Evolutionary conservation across 768 basidiomycete species (phyloP).

Genomic region (Phylloporus sp.): DNA sequence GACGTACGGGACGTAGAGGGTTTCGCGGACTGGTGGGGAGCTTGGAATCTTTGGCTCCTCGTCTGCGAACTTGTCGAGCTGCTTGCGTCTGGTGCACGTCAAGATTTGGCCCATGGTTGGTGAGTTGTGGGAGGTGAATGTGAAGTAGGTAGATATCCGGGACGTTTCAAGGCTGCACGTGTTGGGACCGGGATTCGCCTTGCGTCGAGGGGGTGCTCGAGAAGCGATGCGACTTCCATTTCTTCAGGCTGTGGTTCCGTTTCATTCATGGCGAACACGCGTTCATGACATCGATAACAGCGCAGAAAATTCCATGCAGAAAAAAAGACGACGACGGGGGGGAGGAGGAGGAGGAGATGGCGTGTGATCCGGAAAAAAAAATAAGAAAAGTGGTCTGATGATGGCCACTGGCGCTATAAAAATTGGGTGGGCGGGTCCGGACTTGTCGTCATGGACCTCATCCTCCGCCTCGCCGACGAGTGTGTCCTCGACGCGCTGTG

Average conservation of each 20-base stretch:
- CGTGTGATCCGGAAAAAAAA: slow-evolving; percentile 15
- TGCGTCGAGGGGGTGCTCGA: slow-evolving; percentile 22
- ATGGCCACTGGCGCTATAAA: slow-evolving; percentile 19
- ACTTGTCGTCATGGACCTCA: slow-evolving; percentile 61
- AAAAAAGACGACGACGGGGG: too few relatives aligned
- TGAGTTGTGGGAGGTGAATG: slow-evolving; percentile 12
- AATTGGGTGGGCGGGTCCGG: background rate
- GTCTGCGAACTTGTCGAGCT: slow-evolving; percentile 23
- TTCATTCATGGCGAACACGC: slow-evolving; percentile 16
- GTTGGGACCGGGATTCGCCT: slow-evolving; percentile 24
- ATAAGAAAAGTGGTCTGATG: slow-evolving; percentile 36
- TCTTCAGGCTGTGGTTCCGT: slow-evolving; percentile 15
- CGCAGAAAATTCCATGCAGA: too few relatives aligned
- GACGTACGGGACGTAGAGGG: slow-evolving; percentile 28
- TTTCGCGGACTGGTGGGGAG: slow-evolving; percentile 18
- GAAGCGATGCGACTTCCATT: slow-evolving; percentile 24
- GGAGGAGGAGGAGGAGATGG: background rate
- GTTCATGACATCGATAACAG: slow-evolving; percentile 18
- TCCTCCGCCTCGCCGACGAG: slow-evolving; percentile 69
- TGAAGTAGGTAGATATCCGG: slow-evolving; percentile 26
- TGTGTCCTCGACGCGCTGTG: slow-evolving; percentile 75
- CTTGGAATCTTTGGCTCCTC: slow-evolving; percentile 22
- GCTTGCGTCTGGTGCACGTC: slow-evolving; percentile 23
- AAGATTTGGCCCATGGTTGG: slow-evolving; percentile 28
- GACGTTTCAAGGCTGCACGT: slow-evolving; percentile 26